These are phyloP conservation scores for Picochlorum sp. DNA, from an alignment of 139 green algal genomes.

Conservation along the genomic window DNA sequence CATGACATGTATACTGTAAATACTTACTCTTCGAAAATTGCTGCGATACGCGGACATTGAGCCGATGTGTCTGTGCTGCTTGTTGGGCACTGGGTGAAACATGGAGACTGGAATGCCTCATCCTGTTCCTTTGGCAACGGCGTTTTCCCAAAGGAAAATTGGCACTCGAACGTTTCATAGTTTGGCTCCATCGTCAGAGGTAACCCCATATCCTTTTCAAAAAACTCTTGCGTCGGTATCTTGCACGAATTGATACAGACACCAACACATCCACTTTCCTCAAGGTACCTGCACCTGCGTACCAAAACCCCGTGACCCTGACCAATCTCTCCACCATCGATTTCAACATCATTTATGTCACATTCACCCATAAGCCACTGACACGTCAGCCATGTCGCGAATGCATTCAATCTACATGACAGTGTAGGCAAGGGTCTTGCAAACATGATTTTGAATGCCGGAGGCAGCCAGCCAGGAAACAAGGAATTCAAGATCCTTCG, in stretches of 20 bases:
- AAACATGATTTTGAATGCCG: conserved; percentile 55
- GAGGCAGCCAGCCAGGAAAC: conserved; percentile 73
- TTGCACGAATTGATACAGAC: conserved; percentile 89
- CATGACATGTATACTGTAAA: too few relatives aligned
- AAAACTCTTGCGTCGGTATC: conserved; percentile 82
- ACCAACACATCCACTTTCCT: conserved; percentile 69
- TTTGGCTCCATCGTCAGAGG: conserved; percentile 80
- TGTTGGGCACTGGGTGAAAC: conserved; percentile 28
- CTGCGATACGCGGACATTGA: not conserved
- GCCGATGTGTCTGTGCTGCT: not conserved
- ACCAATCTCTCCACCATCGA: conserved; percentile 43
- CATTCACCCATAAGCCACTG: conserved; percentile 87
- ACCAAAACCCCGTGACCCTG: conserved; percentile 61
- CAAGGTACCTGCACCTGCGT: conserved; percentile 81
- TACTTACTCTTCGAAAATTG: not conserved
- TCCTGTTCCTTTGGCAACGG: conserved; percentile 49
- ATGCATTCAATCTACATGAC: conserved; percentile 64
- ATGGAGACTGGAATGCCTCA: conserved; percentile 42
- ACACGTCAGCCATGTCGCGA: conserved; percentile 66
- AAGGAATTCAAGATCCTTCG: conserved; percentile 60
- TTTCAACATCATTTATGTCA: conserved; percentile 75
- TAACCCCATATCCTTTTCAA: conserved; percentile 77
- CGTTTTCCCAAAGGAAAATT: conserved; percentile 12
- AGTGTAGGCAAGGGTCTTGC: conserved; percentile 40
- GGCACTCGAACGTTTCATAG: conserved; percentile 77